Conservation (phyloP, 768 basidiomycete species). For the Rhizopogon vulgaris region DNA sequence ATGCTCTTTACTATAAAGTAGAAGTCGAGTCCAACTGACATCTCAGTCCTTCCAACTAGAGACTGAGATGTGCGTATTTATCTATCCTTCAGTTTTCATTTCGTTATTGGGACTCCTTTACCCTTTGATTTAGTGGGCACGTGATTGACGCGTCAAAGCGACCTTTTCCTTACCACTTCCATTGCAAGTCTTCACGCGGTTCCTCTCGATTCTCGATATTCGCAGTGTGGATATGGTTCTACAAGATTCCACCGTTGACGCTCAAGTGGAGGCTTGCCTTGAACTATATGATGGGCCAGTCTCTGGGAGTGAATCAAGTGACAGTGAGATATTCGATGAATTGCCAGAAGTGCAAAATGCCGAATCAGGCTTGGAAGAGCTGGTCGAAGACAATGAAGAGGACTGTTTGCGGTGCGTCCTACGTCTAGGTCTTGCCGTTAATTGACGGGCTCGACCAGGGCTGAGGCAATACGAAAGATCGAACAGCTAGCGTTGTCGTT, state of each 20-base stretch:
- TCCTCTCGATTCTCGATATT: background rate
- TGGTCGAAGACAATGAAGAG: slow-evolving; percentile 10
- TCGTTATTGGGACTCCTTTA: background rate
- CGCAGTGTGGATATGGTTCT: too few relatives aligned
- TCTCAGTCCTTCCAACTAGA: too few relatives aligned
- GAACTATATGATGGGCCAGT: background rate
- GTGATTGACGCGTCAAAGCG: background rate
- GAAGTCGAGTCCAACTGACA: background rate
- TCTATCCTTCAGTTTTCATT: too few relatives aligned
- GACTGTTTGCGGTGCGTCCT: slow-evolving; percentile 7
- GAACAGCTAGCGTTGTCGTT: slow-evolving; percentile 26
- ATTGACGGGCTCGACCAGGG: slow-evolving; percentile 7
- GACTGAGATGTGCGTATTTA: too few relatives aligned
- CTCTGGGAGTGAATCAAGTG: background rate
- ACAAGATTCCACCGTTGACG: background rate
- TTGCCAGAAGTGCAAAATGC: background rate
- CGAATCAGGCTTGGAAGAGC: slow-evolving; percentile 2
- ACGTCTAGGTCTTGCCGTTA: background rate
- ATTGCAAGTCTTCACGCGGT: too few relatives aligned
- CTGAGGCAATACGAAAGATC: slow-evolving; percentile 18
- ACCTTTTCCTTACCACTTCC: too few relatives aligned
- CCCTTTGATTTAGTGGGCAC: background rate
- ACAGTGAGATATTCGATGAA: background rate
- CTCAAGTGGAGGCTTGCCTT: background rate
- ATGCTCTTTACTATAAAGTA: too few relatives aligned